Evolutionary conservation across 2,329 filamentous ascomycete species (phyloP).

Genomic region (Calonectria pseudoreteaudii): DNA sequence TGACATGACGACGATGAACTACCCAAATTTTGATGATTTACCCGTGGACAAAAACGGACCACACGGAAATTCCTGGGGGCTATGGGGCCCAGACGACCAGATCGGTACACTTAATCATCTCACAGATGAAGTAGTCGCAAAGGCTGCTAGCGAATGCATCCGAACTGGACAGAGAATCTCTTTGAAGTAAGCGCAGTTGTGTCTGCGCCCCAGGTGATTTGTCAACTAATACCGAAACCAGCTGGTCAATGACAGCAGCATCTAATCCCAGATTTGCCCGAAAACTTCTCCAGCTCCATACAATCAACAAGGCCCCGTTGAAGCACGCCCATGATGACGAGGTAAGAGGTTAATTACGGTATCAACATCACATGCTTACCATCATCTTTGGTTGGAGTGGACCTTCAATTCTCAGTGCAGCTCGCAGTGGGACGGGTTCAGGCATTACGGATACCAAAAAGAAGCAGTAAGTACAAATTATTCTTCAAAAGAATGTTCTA

Average conservation of each 20-base stretch:
- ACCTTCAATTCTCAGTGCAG: slow-evolving; percentile 37
- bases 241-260: slow-evolving; percentile 33
- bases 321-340: slow-evolving; percentile 43
- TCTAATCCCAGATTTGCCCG: slow-evolving; percentile 38
- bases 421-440: slow-evolving; percentile 39
- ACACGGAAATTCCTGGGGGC: slow-evolving; percentile 62
- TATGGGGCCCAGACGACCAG: slow-evolving; percentile 59
- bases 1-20: not conserved
- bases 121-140: slow-evolving; percentile 41
- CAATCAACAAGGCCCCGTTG: slow-evolving; percentile 39
- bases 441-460: slow-evolving; percentile 41
- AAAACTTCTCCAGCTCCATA: slow-evolving; percentile 27
- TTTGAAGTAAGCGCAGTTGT: slow-evolving; percentile 19
- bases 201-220: not conserved
- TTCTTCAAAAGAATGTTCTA: not conserved
- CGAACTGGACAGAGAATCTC: slow-evolving; percentile 20
- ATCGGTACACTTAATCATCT: slow-evolving; percentile 63
- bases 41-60: slow-evolving; percentile 58
- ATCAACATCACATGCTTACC: not conserved
- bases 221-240: not conserved
- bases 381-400: not conserved
- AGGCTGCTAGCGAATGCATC: slow-evolving; percentile 6
- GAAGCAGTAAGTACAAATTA: slow-evolving; percentile 25
- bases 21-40: slow-evolving; percentile 51
- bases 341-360: not conserved